Conservation (phyloP, 176 grass and related monocot genomes). For the Tillandsia fasciculata region DNA sequence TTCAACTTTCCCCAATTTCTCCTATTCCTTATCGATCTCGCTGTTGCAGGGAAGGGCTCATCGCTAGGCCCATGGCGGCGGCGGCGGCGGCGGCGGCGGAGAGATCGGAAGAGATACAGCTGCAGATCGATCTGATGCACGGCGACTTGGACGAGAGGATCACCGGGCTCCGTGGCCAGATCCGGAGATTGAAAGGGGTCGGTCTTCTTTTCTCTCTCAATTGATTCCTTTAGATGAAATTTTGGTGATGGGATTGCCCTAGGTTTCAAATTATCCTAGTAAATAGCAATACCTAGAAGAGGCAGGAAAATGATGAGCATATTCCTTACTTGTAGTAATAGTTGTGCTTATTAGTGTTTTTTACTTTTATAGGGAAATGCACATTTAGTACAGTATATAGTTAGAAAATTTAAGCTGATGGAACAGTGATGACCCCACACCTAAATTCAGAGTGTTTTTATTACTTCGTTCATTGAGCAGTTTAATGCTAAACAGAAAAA, state of each 20-base stretch:
- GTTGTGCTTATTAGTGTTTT: too few species aligned
- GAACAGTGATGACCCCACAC: too few species aligned
- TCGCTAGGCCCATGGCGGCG: slow-evolving; percentile 10
- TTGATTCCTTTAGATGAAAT: not conserved
- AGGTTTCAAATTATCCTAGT: too few species aligned
- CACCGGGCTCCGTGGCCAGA: slow-evolving; percentile 40
- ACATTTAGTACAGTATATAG: too few species aligned
- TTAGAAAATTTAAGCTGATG: too few species aligned
- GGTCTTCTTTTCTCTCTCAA: not conserved
- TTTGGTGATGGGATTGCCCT: not conserved
- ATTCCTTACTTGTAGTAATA: too few species aligned
- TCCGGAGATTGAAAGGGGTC: slow-evolving; percentile 54
- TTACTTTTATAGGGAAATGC: too few species aligned
- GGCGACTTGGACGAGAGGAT: slow-evolving; percentile 63
- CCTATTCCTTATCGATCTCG: not conserved
- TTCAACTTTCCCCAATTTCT: slow-evolving; percentile 5
- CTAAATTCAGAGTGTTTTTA: too few species aligned
- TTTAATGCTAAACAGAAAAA: too few species aligned
- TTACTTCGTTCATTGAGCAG: too few species aligned
- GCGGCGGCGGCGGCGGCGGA: slow-evolving; percentile 22
- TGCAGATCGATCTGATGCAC: slow-evolving; percentile 71
- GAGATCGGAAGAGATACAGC: slow-evolving; percentile 49
- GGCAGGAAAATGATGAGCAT: too few species aligned
- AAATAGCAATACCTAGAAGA: too few species aligned
- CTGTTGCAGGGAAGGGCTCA: slow-evolving; percentile 50